These are phyloP conservation scores for Coemansia sp. DNA, from an alignment of 192 early-diverging fungal genomes.

Conservation along the genomic window DNA sequence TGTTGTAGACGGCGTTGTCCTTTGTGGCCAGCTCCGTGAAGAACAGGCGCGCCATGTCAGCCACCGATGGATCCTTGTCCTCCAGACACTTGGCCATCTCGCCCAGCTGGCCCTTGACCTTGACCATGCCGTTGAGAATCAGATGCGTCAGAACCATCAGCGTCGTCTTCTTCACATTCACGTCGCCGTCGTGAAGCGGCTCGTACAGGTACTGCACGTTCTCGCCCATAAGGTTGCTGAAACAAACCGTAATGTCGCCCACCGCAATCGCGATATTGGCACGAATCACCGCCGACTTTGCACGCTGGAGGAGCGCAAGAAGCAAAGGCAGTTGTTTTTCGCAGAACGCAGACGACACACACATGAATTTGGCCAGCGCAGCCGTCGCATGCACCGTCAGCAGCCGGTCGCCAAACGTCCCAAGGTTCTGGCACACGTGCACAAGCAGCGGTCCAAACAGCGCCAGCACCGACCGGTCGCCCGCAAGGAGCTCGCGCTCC, in stretches of 20 bases:
- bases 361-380: slow-evolving; percentile 96
- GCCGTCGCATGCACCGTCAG: slow-evolving; percentile 87
- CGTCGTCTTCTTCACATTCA: slow-evolving; percentile 88
- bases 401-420: slow-evolving; percentile 75
- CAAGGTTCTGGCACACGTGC: slow-evolving; percentile 79
- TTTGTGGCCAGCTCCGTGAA: slow-evolving; percentile 94
- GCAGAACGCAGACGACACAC: slow-evolving; percentile 92
- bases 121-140: slow-evolving; percentile 99
- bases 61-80: slow-evolving; percentile 82
- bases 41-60: slow-evolving; percentile 91
- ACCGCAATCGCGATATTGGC: slow-evolving; percentile 95
- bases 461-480: slow-evolving; percentile 71
- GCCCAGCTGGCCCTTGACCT: slow-evolving; percentile 96
- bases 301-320: slow-evolving; percentile 84
- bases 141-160: slow-evolving; percentile 98
- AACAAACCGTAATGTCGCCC: slow-evolving; percentile 98
- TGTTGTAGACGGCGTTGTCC: slow-evolving; percentile 99
- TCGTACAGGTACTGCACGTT: slow-evolving; percentile 95
- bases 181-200: slow-evolving; percentile 79
- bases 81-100: slow-evolving; percentile 99
- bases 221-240: slow-evolving; percentile 94
- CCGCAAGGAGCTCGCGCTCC: slow-evolving; percentile 89
- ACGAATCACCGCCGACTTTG: slow-evolving; percentile 81
- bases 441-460: slow-evolving; percentile 80
- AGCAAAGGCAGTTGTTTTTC: slow-evolving; percentile 88